Base-by-base conservation (phyloP, 768 basidiomycete species). In the Tricholoma matsutake region DNA sequence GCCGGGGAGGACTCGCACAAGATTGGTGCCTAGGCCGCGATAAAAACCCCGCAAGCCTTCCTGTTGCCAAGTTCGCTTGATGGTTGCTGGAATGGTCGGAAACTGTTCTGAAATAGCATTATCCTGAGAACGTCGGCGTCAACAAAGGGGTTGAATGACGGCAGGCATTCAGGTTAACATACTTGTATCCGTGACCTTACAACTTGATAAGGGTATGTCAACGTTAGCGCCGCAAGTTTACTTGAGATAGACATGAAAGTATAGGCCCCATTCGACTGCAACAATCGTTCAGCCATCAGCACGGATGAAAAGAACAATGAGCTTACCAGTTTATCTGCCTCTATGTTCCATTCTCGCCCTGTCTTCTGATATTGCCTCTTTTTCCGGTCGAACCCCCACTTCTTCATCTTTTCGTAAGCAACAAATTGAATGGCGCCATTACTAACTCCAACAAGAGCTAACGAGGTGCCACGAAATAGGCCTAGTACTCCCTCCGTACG, bases 131-230 rank as follows among this genome's bases (percentile, higher is more conserved):
- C 6, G 13, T 41, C 51, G 16, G 37, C 14, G 45, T 47, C 55
- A 32, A 28, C 25, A 43, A 32, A 37, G 2, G 28, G 4, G 8
- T 29, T 28, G 49, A 29, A 43, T 58, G 51, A 58, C n/a, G 18
- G 49, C 41, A 56, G 52, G 31, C 37, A 57, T 45, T 25, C 37
- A 20, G 20, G 13, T 13, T 14, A 13, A 71, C 81, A 34, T 59
- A 94, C 96, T 75, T 98, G 96, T 71, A 98, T 84, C 55, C 96
- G 85, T 2, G 96, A 95, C 57, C 96, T 86, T 43, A 99, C 81
- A 47, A 99, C 97, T 76, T 99, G 97, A 73, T 98, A 98, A 7
- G 97, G 97, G 72, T 99, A 99, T 34, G 97, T 99, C 20, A 87
- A 65, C 5, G 84, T 75, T 43, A 98, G 84, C 0, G 97, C 94